Evolutionary conservation across 306 rosid species (phyloP).

Genomic region (Oxytropis ochrocephala): DNA sequence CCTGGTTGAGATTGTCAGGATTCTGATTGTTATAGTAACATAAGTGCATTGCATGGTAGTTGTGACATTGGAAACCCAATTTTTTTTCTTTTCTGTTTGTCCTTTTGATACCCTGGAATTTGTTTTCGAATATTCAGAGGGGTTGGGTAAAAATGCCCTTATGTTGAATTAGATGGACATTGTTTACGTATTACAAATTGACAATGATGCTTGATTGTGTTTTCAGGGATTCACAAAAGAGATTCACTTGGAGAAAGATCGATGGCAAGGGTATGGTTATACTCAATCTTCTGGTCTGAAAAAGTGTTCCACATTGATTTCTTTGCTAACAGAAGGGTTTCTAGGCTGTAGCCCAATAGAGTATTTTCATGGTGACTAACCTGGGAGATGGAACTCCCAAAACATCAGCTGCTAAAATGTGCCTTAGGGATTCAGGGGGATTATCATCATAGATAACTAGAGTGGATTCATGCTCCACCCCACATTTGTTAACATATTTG

Average conservation of each 20-base stretch:
- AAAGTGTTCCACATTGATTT: neutral
- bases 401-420: no score
- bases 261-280: conserved; percentile 92
- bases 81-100: neutral
- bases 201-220: conserved; percentile 15
- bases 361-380: no score
- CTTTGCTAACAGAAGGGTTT: no score
- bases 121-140: neutral
- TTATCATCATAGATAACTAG: no score
- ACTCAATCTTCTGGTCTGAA: conserved; percentile 9
- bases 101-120: neutral
- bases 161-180: neutral
- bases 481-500: neutral
- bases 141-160: neutral
- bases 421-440: no score
- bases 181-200: neutral
- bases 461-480: no score
- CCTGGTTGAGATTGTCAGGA: neutral
- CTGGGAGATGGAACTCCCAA: no score
- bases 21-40: neutral
- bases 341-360: no score
- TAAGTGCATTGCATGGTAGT: neutral
- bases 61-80: neutral
- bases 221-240: conserved; percentile 94
- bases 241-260: conserved; percentile 90